Percentiles rank a stretch among this genome's conserved stretches.
phyloP scores from a whole-genome alignment of 2,329 filamentous ascomycete species.

The Chalaropsis ovoidea region DNA sequence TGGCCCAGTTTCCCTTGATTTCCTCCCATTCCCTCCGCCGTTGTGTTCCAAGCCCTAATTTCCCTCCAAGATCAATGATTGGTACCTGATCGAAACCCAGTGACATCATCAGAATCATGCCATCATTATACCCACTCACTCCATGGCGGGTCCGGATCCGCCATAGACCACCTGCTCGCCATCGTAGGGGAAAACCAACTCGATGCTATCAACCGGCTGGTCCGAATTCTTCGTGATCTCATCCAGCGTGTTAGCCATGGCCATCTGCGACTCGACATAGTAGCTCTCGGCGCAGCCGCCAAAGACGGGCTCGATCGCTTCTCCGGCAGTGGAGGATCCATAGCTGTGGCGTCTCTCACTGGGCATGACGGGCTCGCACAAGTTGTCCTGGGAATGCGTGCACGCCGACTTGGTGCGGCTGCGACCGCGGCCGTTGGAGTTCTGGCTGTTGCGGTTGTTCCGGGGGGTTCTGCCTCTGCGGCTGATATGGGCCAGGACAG shows the following conservation, averaged over 20 bases:
- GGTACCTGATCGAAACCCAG: neutral
- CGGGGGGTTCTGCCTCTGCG: neutral
- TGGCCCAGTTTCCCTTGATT: too few relatives aligned
- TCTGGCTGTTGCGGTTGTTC: too few relatives aligned
- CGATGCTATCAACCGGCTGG: neutral
- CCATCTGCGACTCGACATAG: slow-evolving; percentile 8
- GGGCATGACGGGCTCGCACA: neutral
- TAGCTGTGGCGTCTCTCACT: neutral
- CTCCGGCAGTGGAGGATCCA: slow-evolving; percentile 1
- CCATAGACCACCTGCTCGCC: neutral
- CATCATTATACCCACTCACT: neutral
- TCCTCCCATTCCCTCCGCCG: too few relatives aligned
- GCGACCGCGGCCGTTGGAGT: neutral
- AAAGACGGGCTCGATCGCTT: neutral
- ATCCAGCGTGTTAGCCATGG: neutral
- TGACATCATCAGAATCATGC: neutral
- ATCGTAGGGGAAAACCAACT: neutral
- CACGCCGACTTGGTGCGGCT: neutral
- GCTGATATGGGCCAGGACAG: neutral
- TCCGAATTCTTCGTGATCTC: neutral
- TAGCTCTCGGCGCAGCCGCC: neutral
- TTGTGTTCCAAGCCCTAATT: too few relatives aligned
- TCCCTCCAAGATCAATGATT: too few relatives aligned
- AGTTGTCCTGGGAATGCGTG: too few relatives aligned
- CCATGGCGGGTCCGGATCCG: too few relatives aligned